phyloP scores from a whole-genome alignment of 768 basidiomycete genomes.

The Boletus insuetus region DNA sequence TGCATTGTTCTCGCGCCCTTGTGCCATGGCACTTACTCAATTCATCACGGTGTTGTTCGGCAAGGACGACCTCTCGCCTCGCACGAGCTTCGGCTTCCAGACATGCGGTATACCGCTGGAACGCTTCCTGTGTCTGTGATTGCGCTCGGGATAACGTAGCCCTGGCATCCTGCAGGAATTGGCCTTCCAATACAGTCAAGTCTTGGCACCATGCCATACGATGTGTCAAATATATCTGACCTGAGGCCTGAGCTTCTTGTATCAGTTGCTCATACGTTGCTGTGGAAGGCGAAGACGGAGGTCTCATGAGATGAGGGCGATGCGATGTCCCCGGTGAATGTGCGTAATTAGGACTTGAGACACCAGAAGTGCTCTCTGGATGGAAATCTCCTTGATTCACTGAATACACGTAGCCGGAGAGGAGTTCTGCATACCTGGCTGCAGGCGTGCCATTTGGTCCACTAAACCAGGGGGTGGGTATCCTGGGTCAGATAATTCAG shows the following conservation, averaged over 20 bases:
- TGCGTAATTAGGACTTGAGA: conserved; percentile 32
- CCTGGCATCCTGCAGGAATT: conserved; percentile 62
- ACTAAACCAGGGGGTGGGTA: conserved; percentile 29
- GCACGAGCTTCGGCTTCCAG: conserved; percentile 68
- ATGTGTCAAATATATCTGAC: conserved; percentile 37
- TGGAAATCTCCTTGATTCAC: conserved; percentile 1
- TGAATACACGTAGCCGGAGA: not conserved
- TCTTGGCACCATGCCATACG: not conserved
- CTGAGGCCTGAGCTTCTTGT: conserved; percentile 58
- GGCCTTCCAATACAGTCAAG: conserved; percentile 38
- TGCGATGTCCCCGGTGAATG: conserved; percentile 31
- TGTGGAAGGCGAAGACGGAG: conserved; percentile 50
- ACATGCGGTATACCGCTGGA: conserved; percentile 65
- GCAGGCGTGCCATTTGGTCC: conserved; percentile 34
- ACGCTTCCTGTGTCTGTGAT: conserved; percentile 70
- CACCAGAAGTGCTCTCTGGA: conserved; percentile 28
- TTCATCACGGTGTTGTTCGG: conserved; percentile 71
- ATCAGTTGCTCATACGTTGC: conserved; percentile 51
- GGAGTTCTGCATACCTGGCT: conserved; percentile 28
- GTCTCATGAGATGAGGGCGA: conserved; percentile 39
- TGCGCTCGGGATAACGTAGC: conserved; percentile 60
- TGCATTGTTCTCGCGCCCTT: conserved; percentile 14
- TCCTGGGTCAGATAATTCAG: conserved; percentile 34
- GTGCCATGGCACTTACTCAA: conserved; percentile 34
- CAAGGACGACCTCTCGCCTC: conserved; percentile 56